Conservation (phyloP, 768 basidiomycete genomes). For the Tylopilus sp. region DNA sequence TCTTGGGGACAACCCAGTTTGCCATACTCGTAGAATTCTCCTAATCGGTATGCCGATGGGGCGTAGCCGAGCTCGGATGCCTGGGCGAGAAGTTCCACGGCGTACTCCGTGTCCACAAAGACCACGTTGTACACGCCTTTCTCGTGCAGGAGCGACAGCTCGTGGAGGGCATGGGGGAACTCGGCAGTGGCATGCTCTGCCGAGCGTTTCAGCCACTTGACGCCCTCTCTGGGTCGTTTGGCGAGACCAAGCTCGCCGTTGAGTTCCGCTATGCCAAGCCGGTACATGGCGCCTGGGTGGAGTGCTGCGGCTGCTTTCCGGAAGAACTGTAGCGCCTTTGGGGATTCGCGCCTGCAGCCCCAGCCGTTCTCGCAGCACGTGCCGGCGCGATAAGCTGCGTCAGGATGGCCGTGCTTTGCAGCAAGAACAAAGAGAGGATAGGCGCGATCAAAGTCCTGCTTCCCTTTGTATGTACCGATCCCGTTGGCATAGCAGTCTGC, state of each 20-base stretch:
- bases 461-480: conserved; percentile 85
- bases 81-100: conserved; percentile 90
- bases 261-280: conserved; percentile 92
- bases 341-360: conserved; percentile 91
- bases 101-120: conserved; percentile 95
- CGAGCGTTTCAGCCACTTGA: conserved; percentile 97
- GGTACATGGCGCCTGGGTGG: conserved; percentile 95
- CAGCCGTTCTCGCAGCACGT: conserved; percentile 99
- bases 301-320: conserved; percentile 88
- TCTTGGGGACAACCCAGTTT: conserved; percentile 98
- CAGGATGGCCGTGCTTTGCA: conserved; percentile 95
- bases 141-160: conserved; percentile 90
- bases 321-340: conserved; percentile 90
- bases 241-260: conserved; percentile 90
- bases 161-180: conserved; percentile 95
- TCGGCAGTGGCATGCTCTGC: conserved; percentile 93
- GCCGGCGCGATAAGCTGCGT: conserved; percentile 92
- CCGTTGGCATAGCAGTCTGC: conserved; percentile 99
- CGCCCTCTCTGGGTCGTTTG: conserved; percentile 90
- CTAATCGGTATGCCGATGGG: conserved; percentile 90
- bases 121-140: conserved; percentile 98
- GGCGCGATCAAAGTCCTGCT: conserved; percentile 96
- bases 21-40: conserved; percentile 99
- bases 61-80: conserved; percentile 96
- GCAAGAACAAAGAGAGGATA: conserved; percentile 95